Base-by-base conservation (phyloP, 2,329 filamentous ascomycete species). In the Xylaria sp. region DNA sequence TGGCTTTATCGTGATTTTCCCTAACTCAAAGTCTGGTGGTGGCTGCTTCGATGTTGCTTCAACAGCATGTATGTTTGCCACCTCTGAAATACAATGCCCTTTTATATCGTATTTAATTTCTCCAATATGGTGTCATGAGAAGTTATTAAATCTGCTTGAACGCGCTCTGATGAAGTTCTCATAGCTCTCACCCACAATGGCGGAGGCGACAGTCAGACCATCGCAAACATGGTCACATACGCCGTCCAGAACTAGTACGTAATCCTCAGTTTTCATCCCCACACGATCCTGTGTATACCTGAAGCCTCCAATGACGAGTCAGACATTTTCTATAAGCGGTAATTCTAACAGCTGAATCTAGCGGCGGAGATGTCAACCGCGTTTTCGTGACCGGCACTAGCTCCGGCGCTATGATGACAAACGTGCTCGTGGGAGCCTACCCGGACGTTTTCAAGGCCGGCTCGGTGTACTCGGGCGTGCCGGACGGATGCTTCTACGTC, bases 11-110 rank as follows among this genome's bases (percentile, higher is more conserved):
- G 75, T 82, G 20, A 81, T 84, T 68, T 85, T 82, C 67, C 83
- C 83, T 1, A 79, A 79, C 71, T 82, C 78, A 5, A 79, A 72
- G 56, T 80, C 77, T 62, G 73, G 73, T 15, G 81, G 79, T 44
- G 81, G 76, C 49, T 90, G 87, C 78, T 90, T 87, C 83, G 87
- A 90, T 70, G 87, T 89, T 5, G 82, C 85, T 5, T 86, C 83
- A 10, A 80, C 80, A 44, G 81, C 79, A 38, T 73, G 75, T 77
- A 72, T 38, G 73, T 73, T 36, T 61, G 45, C 38, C 7, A 49
- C 22, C 15, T 53, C 17, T 31, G 3, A 9, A 15, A 49, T 29
- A 29, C n/a, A 9, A 17, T 9, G 11, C 17, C 4, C 22, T 17
- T 31, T 25, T 57, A 31, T 33, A 20, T 25, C 29, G 29, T 20